Conservation (phyloP, 805 yeast species). For the Suhomyces sp. region DNA sequence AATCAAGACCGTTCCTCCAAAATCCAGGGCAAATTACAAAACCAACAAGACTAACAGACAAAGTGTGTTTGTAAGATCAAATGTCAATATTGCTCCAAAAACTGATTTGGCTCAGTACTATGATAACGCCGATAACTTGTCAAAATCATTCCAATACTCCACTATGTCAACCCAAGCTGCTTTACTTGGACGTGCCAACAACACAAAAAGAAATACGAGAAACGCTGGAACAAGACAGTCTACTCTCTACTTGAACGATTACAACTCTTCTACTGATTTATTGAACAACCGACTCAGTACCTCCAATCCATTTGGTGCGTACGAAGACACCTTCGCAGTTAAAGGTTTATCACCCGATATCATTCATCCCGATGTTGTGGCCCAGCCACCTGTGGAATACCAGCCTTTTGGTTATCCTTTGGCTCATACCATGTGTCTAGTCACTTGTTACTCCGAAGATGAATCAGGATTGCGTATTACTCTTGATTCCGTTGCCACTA, state of each 20-base stretch:
- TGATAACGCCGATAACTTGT: constrained; percentile 29
- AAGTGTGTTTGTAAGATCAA: constrained; percentile 38
- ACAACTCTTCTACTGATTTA: constrained; percentile 33
- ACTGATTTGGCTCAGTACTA: constrained; percentile 35
- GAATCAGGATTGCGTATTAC: constrained; percentile 83
- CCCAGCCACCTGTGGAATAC: constrained; percentile 87
- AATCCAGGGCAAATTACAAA: constrained; percentile 50
- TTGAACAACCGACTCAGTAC: constrained; percentile 26
- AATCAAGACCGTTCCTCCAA: constrained; percentile 48
- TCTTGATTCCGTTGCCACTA: constrained; percentile 88
- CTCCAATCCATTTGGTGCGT: constrained; percentile 32
- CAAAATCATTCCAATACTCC: constrained; percentile 44
- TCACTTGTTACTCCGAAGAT: constrained; percentile 95
- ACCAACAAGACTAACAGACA: constrained; percentile 36
- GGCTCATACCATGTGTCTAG: constrained; percentile 42
- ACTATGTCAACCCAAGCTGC: constrained; percentile 70
- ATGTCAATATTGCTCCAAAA: constrained; percentile 33
- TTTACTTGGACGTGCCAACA: constrained; percentile 18
- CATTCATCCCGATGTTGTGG: constrained; percentile 74
- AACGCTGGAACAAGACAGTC: constrained; percentile 25
- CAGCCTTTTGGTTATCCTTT: constrained; percentile 87
- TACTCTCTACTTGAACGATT: constrained; percentile 27
- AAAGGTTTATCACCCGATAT: constrained; percentile 55
- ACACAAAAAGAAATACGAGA: constrained; percentile 8
- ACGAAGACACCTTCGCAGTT: constrained; percentile 33